These are phyloP conservation scores for Periconia digitata DNA, from an alignment of 2,329 filamentous ascomycete species.

Conservation along the genomic window DNA sequence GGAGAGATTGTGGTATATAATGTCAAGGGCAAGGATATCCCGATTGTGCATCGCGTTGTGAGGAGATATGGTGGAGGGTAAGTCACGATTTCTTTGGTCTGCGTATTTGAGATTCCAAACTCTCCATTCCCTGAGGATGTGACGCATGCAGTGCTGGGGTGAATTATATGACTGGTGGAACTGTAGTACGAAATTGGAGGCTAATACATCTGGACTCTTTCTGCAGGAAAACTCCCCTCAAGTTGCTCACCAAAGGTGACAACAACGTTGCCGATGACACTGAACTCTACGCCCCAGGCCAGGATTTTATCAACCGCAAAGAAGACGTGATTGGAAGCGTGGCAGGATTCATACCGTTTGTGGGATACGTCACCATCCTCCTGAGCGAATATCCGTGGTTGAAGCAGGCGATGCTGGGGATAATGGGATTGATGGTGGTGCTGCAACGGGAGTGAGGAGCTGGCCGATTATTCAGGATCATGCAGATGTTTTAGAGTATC, in stretches of 20 bases:
- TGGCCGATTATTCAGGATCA: no score
- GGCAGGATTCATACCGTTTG: conserved; percentile 86
- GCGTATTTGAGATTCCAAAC: no score
- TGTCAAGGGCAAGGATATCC: conserved; percentile 90
- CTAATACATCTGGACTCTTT: not conserved
- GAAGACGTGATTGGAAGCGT: conserved; percentile 94
- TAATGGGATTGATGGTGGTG: conserved; percentile 94
- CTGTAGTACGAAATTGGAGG: not conserved
- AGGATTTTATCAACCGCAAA: conserved; percentile 79
- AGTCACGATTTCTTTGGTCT: no score
- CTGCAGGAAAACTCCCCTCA: conserved; percentile 51
- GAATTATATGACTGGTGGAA: not conserved
- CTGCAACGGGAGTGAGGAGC: conserved; percentile 75
- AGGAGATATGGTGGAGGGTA: conserved; percentile 65
- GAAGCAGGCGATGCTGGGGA: conserved; percentile 89
- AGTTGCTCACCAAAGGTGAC: conserved; percentile 94
- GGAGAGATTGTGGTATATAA: conserved; percentile 81
- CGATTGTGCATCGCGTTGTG: conserved; percentile 92
- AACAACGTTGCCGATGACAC: conserved; percentile 95
- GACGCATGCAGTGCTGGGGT: not conserved
- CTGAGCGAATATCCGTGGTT: conserved; percentile 95
- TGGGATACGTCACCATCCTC: conserved; percentile 96
- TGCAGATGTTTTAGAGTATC: no score
- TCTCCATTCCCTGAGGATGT: no score
- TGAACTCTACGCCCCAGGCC: conserved; percentile 81